Evolutionary conservation across 306 rosid species (phyloP).

Genomic region (Cucurbita argyrosperma): DNA sequence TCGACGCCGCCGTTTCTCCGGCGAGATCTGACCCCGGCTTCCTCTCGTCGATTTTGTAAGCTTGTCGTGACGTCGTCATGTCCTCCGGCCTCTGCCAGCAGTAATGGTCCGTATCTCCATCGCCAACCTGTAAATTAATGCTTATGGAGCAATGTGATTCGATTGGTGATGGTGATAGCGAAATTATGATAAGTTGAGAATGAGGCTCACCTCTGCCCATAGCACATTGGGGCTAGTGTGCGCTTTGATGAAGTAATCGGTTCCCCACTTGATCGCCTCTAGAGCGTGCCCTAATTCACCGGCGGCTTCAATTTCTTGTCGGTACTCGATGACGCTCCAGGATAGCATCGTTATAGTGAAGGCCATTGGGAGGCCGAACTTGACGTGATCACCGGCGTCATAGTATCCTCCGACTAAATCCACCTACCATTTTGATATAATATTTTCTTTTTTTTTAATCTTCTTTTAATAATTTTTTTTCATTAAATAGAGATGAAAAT

Average conservation of each 20-base stretch:
- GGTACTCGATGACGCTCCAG: conserved; percentile 69
- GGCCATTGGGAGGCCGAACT: conserved; percentile 94
- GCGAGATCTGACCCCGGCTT: conserved; percentile 98
- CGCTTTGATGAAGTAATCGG: conserved; percentile 94
- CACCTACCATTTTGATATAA: conserved; percentile 22
- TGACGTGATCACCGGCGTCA: conserved; percentile 98
- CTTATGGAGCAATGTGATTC: not conserved
- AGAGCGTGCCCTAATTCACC: conserved; percentile 70
- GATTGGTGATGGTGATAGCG: not conserved
- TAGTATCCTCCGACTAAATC: conserved; percentile 96
- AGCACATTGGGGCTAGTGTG: conserved; percentile 81
- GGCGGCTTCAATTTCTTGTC: conserved; percentile 48
- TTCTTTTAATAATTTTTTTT: no score
- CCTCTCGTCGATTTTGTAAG: conserved; percentile 64
- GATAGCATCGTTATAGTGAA: conserved; percentile 94
- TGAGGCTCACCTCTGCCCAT: conserved; percentile 73
- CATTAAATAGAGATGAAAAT: no score
- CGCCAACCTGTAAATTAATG: conserved; percentile 51
- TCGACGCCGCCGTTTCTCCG: conserved; percentile 82
- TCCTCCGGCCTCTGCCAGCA: conserved; percentile 98
- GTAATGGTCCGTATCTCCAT: conserved; percentile 94
- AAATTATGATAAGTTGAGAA: not conserved
- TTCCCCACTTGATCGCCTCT: conserved; percentile 96
- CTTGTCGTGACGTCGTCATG: conserved; percentile 92
- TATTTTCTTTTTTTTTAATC: no score